Conservation (phyloP, 768 basidiomycete species). For the Boletus pseudopeckii region DNA sequence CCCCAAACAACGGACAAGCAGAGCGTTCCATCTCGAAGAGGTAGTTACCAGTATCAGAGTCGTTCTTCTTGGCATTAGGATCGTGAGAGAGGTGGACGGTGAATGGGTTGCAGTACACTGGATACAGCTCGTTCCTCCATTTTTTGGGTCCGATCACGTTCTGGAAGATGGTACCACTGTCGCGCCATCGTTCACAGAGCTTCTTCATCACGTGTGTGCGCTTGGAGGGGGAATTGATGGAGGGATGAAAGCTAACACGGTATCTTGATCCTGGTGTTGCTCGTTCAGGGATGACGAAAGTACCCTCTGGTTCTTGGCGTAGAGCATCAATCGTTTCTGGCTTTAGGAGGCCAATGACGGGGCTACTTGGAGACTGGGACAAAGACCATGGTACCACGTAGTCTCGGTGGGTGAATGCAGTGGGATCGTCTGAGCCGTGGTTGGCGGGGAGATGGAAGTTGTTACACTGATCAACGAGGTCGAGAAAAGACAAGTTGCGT, state of each 20-base stretch:
- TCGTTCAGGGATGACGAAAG: slow-evolving; percentile 42
- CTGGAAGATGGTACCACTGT: slow-evolving; percentile 50
- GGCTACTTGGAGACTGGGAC: slow-evolving; percentile 44
- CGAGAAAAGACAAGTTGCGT: slow-evolving; percentile 45
- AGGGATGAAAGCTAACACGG: slow-evolving; percentile 47
- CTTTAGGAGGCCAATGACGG: slow-evolving; percentile 60
- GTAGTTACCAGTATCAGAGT: slow-evolving; percentile 47
- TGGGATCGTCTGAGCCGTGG: slow-evolving; percentile 21
- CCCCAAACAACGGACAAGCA: slow-evolving; percentile 84
- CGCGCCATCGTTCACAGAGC: slow-evolving; percentile 75
- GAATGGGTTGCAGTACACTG: slow-evolving; percentile 70
- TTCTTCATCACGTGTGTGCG: slow-evolving; percentile 61
- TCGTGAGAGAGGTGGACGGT: slow-evolving; percentile 41
- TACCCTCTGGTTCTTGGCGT: slow-evolving; percentile 40
- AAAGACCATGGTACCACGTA: slow-evolving; percentile 56
- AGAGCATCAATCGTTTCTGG: slow-evolving; percentile 55
- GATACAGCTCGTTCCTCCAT: slow-evolving; percentile 86
- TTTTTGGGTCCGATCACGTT: slow-evolving; percentile 69
- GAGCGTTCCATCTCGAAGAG: slow-evolving; percentile 89
- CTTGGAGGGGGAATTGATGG: slow-evolving; percentile 52
- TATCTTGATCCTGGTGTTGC: slow-evolving; percentile 21
- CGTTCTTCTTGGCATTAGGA: slow-evolving; percentile 27
- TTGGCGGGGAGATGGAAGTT: slow-evolving; percentile 51
- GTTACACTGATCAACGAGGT: slow-evolving; percentile 67
- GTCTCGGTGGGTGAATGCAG: slow-evolving; percentile 35